These are phyloP conservation scores for Dendrobium huoshanense DNA, from an alignment of 106 monocot genomes.

Conservation along the genomic window DNA sequence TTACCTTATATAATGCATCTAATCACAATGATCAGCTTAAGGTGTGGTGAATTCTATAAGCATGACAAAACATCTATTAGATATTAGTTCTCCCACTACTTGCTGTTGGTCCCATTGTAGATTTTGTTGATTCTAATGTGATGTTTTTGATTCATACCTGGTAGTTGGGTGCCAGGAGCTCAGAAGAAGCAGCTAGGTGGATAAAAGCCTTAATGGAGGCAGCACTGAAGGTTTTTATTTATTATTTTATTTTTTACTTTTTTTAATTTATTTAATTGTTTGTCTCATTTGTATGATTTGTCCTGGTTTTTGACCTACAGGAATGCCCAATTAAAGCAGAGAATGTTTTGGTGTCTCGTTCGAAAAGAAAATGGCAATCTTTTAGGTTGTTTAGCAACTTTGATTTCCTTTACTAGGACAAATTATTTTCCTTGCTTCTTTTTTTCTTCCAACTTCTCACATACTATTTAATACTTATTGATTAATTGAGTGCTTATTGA, in stretches of 20 bases:
- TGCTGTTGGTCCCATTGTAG: neutral
- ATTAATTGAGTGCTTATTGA: neutral
- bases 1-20: slow-evolving; percentile 74
- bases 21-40: slow-evolving; percentile 88
- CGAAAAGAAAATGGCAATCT: slow-evolving; percentile 61
- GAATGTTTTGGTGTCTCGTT: slow-evolving; percentile 32
- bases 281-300: neutral
- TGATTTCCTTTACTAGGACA: neutral
- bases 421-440: neutral
- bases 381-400: slow-evolving; percentile 42
- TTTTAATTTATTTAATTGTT: slow-evolving; percentile 3
- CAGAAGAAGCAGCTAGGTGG: slow-evolving; percentile 92
- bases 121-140: neutral
- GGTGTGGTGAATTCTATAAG: slow-evolving; percentile 25
- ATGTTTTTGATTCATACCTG: slow-evolving; percentile 4
- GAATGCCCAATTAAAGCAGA: slow-evolving; percentile 45
- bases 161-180: slow-evolving; percentile 93
- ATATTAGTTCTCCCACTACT: neutral
- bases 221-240: slow-evolving; percentile 34
- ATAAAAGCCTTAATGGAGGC: slow-evolving; percentile 70
- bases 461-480: neutral
- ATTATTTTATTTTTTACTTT: neutral
- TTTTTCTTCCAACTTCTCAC: neutral
- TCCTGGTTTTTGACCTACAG: slow-evolving; percentile 17
- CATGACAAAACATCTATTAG: neutral